Conservation (phyloP, 352 stramenopile species). For the Globisporangium solare region DNA sequence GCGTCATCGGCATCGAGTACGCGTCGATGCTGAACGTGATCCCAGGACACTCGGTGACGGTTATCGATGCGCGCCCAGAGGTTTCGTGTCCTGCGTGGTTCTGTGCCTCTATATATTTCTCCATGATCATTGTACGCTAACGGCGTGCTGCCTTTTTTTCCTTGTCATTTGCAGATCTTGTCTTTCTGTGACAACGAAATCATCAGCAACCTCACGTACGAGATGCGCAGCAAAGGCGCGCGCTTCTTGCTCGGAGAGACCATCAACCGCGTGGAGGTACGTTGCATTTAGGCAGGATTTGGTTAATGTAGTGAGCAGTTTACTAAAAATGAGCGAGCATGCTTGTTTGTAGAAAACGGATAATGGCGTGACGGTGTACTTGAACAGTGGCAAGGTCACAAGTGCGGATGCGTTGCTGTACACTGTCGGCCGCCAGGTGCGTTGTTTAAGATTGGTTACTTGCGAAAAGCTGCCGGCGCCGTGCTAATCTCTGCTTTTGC, state of each 20-base stretch:
- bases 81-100: slow-evolving; percentile 27
- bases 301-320: neutral
- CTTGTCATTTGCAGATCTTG: slow-evolving; percentile 44
- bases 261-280: slow-evolving; percentile 65
- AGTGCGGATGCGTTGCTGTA: slow-evolving; percentile 77
- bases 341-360: slow-evolving; percentile 32
- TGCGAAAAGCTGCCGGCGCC: neutral
- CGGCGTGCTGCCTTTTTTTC: too few relatives aligned
- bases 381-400: slow-evolving; percentile 69
- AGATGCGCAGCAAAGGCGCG: slow-evolving; percentile 86
- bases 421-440: slow-evolving; percentile 67
- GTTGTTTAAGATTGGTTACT: neutral
- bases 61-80: slow-evolving; percentile 76
- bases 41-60: slow-evolving; percentile 79
- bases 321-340: neutral
- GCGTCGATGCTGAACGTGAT: slow-evolving; percentile 89
- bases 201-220: slow-evolving; percentile 83
- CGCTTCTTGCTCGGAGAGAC: slow-evolving; percentile 83
- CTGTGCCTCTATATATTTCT: slow-evolving; percentile 7
- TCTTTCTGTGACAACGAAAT: slow-evolving; percentile 85
- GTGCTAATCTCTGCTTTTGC: too few relatives aligned
- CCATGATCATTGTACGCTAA: too few relatives aligned
- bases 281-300: neutral
- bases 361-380: slow-evolving; percentile 60
- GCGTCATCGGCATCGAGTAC: slow-evolving; percentile 91